Evolutionary conservation across 2,329 filamentous ascomycete genomes (phyloP).

Genomic region (Ophiostoma novo-ulmi): DNA sequence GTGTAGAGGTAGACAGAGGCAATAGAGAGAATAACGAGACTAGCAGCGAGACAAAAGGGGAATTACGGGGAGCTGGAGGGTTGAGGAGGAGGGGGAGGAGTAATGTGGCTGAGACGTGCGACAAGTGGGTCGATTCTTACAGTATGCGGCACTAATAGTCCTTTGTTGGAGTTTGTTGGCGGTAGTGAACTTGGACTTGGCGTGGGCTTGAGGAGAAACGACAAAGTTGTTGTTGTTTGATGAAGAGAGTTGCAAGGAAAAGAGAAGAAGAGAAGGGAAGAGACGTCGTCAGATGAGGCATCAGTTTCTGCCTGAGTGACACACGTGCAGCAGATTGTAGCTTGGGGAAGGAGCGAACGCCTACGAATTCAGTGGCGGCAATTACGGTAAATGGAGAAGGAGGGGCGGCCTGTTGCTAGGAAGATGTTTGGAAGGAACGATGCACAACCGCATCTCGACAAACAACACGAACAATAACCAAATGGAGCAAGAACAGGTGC

Average conservation of each 20-base stretch:
- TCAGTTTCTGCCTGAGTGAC: background rate
- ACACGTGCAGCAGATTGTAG: background rate
- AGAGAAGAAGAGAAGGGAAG: background rate
- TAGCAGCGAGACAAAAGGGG: background rate
- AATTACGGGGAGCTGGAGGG: background rate
- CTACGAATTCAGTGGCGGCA: background rate
- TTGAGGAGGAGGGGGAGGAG: background rate
- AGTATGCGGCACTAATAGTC: background rate
- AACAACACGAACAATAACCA: background rate
- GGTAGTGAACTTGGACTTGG: background rate
- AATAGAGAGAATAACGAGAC: background rate
- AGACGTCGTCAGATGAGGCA: background rate
- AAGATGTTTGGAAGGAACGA: no score
- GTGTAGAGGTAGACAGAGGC: background rate
- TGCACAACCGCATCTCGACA: background rate
- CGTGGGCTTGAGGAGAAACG: background rate
- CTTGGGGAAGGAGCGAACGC: conserved; percentile 8
- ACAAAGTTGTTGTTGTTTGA: background rate
- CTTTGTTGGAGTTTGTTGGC: background rate
- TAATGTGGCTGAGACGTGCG: conserved; percentile 15
- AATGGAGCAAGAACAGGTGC: background rate
- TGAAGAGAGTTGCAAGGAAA: background rate
- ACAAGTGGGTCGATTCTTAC: background rate
- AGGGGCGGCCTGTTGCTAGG: background rate
- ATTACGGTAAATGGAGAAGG: background rate